Evolutionary conservation across 129 eudicot species (phyloP).

Genomic region (Cynara cardunculus): DNA sequence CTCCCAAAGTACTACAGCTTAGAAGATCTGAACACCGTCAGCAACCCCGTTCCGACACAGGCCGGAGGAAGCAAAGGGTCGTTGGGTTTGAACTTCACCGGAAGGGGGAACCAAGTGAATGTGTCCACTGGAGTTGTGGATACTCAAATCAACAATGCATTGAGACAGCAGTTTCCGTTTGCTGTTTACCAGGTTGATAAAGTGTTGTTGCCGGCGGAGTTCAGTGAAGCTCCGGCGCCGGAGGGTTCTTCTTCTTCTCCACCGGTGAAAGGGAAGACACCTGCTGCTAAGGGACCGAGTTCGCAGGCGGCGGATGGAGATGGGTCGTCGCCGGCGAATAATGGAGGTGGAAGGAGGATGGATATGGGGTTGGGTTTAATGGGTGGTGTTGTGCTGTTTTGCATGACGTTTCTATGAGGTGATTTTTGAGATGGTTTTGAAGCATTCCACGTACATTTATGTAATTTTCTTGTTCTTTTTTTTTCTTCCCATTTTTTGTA

Average conservation of each 20-base stretch:
- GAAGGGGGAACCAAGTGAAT: slow-evolving; percentile 54
- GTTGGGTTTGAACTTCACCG: slow-evolving; percentile 52
- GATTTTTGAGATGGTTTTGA: background rate
- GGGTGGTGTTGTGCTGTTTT: slow-evolving; percentile 24
- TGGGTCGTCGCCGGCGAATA: slow-evolving; percentile 6
- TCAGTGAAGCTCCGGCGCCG: slow-evolving; percentile 47
- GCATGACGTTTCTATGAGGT: slow-evolving; percentile 26
- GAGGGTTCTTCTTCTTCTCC: slow-evolving; percentile 32
- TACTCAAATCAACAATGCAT: slow-evolving; percentile 41
- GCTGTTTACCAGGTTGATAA: slow-evolving; percentile 69
- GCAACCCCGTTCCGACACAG: slow-evolving; percentile 82
- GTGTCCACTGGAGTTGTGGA: slow-evolving; percentile 52
- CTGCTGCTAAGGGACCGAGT: slow-evolving; percentile 27
- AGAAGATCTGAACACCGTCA: slow-evolving; percentile 38
- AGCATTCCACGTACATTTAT: background rate
- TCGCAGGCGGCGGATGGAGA: background rate
- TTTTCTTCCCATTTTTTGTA: background rate
- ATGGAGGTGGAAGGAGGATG: slow-evolving; percentile 27
- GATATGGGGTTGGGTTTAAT: slow-evolving; percentile 28
- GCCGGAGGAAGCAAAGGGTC: slow-evolving; percentile 42
- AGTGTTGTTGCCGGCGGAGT: slow-evolving; percentile 52
- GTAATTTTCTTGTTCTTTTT: slow-evolving; percentile 6
- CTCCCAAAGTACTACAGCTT: slow-evolving; percentile 58
- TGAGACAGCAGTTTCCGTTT: slow-evolving; percentile 50
- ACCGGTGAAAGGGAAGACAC: background rate